Base-by-base conservation (phyloP, 805 yeast genomes). In the Wickerhamomyces xylosicus region DNA sequence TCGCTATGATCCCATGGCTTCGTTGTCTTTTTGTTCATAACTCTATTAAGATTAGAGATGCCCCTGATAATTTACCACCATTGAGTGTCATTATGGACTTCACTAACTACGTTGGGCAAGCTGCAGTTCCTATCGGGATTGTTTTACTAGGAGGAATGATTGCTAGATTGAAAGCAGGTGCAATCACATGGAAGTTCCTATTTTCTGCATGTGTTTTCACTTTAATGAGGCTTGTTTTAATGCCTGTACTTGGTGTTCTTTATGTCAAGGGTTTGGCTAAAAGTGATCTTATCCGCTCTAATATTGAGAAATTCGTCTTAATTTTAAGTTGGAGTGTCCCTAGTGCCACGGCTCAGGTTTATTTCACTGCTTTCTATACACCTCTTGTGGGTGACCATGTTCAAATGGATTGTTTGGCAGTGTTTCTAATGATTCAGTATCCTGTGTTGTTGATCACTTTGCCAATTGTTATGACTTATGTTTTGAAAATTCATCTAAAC, bases 271-370 rank as follows among this genome's bases (percentile, higher is more conserved):
- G 78, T 35, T 53, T 89, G 18, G 53, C 72, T 29, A 57, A 60
- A 13, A 71, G 77, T 21, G 80, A 83, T 2, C 77, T 92, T 82
- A 69, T 80, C 39, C 76, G 66, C 7, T 53, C 64, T 32, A 62
- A 61, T 29, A 70, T 86, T 45, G 69, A 85, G 11, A 70, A 81
- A 33, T 81, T 90, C 50, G 79, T 89, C 5, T 69, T 82, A 52
- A 79, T 82, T 25, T 64, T 89, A 22, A 76, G 79, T 13, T 83
- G 79, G 56, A 80, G 90, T 0, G 71, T 85, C 42, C 97, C 97
- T 0, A 80, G 85, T 37, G 95, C 97, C 0, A 90, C 97, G 0
- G 71, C 92, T 0, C 79, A 86, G 52, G 79, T 90, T n/a, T 90
- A 89, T 58, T 70, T 89, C 47, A 89, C 97, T 2, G 90, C 95